Conservation (phyloP, 2,329 filamentous ascomycete species). For the Penicillium sp. region DNA sequence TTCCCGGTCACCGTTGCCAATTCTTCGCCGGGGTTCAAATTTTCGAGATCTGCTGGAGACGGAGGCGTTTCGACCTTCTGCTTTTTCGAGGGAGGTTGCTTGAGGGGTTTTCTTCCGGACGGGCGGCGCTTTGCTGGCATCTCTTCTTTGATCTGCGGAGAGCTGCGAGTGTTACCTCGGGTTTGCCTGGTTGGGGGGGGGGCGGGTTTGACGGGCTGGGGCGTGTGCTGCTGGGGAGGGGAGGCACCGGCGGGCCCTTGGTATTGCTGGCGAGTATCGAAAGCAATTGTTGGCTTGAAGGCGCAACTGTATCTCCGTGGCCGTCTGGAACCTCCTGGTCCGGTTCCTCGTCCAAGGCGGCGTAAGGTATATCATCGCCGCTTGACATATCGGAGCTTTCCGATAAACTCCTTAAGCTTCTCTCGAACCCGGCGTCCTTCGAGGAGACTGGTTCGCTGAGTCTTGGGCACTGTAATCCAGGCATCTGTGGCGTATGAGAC, state of each 20-base stretch:
- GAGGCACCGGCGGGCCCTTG: not conserved
- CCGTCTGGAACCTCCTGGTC: not conserved
- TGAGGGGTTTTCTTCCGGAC: not conserved
- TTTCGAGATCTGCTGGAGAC: not conserved
- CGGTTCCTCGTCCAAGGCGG: not conserved
- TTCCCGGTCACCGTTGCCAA: not conserved
- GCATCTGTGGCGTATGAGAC: not conserved
- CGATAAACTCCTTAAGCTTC: not conserved
- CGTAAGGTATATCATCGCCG: conserved; percentile 1
- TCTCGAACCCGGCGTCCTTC: no score
- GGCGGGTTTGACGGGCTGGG: not conserved
- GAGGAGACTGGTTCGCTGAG: no score
- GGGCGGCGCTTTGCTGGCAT: not conserved
- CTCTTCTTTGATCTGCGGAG: not conserved
- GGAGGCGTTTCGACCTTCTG: not conserved
- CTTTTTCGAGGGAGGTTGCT: not conserved
- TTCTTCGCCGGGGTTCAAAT: not conserved
- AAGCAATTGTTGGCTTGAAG: not conserved
- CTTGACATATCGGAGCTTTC: conserved; percentile 4
- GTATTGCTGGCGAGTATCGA: not conserved
- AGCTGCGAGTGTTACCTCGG: not conserved
- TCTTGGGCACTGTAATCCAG: no score
- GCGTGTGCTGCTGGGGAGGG: not conserved
- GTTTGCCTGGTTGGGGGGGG: no score
- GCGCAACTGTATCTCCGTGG: not conserved